These are phyloP conservation scores for Myriosclerotinia duriaeana DNA, from an alignment of 2,329 filamentous ascomycete genomes.

Conservation along the genomic window DNA sequence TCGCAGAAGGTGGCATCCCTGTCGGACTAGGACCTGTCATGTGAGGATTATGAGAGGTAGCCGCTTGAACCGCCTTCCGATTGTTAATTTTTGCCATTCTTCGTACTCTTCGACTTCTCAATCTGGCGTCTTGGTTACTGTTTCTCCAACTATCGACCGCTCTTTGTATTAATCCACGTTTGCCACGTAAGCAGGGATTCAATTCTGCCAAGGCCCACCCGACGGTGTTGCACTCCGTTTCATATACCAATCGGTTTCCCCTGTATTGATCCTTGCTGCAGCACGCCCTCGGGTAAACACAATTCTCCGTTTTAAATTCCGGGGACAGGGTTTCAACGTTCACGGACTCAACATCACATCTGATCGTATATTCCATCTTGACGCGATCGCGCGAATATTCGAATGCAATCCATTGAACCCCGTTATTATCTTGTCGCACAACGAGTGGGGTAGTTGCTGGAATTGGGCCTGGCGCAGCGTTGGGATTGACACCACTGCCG, in stretches of 20 bases:
- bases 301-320: constrained; percentile 98
- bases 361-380: constrained; percentile 99
- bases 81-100: constrained; percentile 95
- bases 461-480: constrained; percentile 91
- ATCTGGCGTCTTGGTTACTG: constrained; percentile 91
- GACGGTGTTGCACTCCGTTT: constrained; percentile 99
- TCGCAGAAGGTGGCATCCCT: constrained; percentile 61
- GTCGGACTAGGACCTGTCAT: constrained; percentile 68
- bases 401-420: constrained; percentile 98
- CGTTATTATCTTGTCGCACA: constrained; percentile 90
- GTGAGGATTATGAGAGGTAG: constrained; percentile 55
- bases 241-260: constrained; percentile 91
- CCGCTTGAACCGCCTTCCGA: constrained; percentile 65
- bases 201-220: constrained; percentile 97
- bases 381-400: constrained; percentile 96
- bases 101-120: constrained; percentile 87
- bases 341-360: constrained; percentile 95
- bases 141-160: constrained; percentile 99
- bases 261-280: constrained; percentile 95
- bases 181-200: constrained; percentile 86
- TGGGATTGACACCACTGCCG: constrained; percentile 71
- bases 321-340: constrained; percentile 79
- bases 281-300: constrained; percentile 93
- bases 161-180: constrained; percentile 91
- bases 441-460: constrained; percentile 94